Conservation (phyloP, 1,139 yeast species). For the Lodderomyces elongisporus region DNA sequence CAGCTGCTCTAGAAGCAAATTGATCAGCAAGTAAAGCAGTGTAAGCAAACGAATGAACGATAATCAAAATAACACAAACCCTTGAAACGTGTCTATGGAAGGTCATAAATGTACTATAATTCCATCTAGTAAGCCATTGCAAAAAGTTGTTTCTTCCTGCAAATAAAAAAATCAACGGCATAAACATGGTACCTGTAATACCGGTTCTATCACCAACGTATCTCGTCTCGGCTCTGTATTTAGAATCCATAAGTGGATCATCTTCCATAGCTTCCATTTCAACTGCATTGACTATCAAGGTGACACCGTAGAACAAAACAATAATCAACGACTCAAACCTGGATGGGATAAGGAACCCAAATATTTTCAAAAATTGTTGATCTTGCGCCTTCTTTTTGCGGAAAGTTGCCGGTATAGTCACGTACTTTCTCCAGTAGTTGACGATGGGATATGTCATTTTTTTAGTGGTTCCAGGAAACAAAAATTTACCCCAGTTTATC, state of each 20-base stretch:
- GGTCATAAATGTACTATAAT: constrained; percentile 30
- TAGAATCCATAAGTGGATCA: constrained; percentile 20
- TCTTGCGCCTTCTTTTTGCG: constrained; percentile 22
- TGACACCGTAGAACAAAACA: constrained; percentile 40
- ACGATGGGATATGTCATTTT: constrained; percentile 20
- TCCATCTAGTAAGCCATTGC: constrained; percentile 40
- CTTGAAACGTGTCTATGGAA: constrained; percentile 39
- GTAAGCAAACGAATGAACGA: constrained; percentile 39
- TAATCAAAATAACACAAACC: constrained; percentile 22
- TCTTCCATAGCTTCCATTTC: constrained; percentile 16
- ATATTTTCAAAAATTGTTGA: constrained; percentile 15
- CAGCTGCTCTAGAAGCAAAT: constrained; percentile 16
- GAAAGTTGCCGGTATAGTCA: constrained; percentile 29
- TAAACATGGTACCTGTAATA: constrained; percentile 23
- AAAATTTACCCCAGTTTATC: constrained; percentile 35
- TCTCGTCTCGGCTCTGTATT: constrained; percentile 19
- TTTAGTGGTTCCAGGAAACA: constrained; percentile 22
- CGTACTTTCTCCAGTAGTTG: constrained; percentile 23
- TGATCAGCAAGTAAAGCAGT: constrained; percentile 15
- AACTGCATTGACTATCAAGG: constrained; percentile 32
- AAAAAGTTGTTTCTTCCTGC: constrained; percentile 42
- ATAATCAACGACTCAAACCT: constrained; percentile 20
- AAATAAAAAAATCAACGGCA: constrained; percentile 34
- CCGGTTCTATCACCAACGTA: constrained; percentile 32
- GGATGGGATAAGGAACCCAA: constrained; percentile 25